Conservation (phyloP, 1,284 basidiomycete genomes). For the Marasmius oreades region DNA sequence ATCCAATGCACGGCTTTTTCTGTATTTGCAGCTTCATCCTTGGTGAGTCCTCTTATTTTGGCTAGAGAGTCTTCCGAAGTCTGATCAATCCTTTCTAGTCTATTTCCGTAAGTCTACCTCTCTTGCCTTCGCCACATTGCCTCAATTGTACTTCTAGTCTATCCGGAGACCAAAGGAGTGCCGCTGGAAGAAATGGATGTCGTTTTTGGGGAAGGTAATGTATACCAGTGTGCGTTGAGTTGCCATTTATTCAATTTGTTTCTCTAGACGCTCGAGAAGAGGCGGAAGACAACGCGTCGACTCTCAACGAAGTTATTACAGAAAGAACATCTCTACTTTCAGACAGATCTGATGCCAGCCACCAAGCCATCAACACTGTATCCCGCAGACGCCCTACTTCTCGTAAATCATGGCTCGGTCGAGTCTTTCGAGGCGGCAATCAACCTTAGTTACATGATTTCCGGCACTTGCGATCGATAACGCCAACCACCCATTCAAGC, state of each 20-base stretch:
- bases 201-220: conserved; percentile 74
- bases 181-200: conserved; percentile 82
- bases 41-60: conserved; percentile 39
- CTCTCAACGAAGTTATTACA: conserved; percentile 6
- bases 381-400: conserved; percentile 21
- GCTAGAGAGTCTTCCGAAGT: conserved; percentile 13
- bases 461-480: background rate
- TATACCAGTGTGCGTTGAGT: background rate
- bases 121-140: conserved; percentile 1
- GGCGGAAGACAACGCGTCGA: conserved; percentile 65
- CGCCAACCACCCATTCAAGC: background rate
- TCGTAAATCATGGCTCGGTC: conserved; percentile 42
- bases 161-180: conserved; percentile 79
- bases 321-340: conserved; percentile 61
- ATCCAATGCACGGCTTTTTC: conserved; percentile 96
- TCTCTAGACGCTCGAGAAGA: conserved; percentile 55
- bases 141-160: conserved; percentile 46
- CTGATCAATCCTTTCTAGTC: conserved; percentile 35
- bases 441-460: conserved; percentile 23
- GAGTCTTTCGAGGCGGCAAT: conserved; percentile 46
- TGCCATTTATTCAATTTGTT: conserved; percentile 8
- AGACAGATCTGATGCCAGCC: conserved; percentile 32
- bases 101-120: conserved; percentile 60
- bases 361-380: conserved; percentile 27
- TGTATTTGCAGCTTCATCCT: conserved; percentile 85